Evolutionary conservation across 257 asterid genomes (phyloP).

Genomic region (Cruciata laevipes): DNA sequence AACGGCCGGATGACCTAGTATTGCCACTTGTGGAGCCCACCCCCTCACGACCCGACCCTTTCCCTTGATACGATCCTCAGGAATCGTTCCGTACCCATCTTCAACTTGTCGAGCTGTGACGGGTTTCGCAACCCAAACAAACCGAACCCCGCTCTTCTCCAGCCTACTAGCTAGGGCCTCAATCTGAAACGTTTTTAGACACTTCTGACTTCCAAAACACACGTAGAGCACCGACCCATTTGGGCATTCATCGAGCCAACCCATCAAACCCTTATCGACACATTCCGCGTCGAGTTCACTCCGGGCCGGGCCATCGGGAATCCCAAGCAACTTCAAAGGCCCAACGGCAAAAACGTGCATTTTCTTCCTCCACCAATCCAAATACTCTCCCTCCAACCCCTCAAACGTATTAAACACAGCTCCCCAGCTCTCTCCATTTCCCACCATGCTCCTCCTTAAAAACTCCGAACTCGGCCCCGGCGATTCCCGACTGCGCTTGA

Average conservation of each 20-base stretch:
- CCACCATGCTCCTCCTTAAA: constrained; percentile 30
- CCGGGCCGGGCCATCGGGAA: constrained; percentile 16
- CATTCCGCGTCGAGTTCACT: not conserved
- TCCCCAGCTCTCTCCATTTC: constrained; percentile 50
- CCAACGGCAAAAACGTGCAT: constrained; percentile 45
- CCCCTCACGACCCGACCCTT: constrained; percentile 48
- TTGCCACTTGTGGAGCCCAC: constrained; percentile 68
- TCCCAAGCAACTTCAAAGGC: constrained; percentile 36
- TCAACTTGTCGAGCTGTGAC: constrained; percentile 38
- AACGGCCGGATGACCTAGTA: constrained; percentile 51
- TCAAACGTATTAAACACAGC: constrained; percentile 39
- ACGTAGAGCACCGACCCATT: constrained; percentile 56
- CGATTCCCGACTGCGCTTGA: constrained; percentile 34
- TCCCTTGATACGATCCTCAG: constrained; percentile 36
- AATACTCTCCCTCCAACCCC: constrained; percentile 45
- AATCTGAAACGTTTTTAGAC: constrained; percentile 45
- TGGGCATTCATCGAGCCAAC: constrained; percentile 46
- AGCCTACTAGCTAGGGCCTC: constrained; percentile 61
- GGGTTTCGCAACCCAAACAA: constrained; percentile 44
- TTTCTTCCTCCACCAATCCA: constrained; percentile 25
- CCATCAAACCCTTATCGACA: constrained; percentile 2
- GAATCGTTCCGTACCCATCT: constrained; percentile 46
- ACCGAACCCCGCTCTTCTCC: constrained; percentile 50
- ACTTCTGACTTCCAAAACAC: constrained; percentile 69
- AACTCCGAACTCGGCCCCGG: constrained; percentile 12